Base-by-base conservation (phyloP, 768 basidiomycete species). In the Termitomyces bulborhizus region DNA sequence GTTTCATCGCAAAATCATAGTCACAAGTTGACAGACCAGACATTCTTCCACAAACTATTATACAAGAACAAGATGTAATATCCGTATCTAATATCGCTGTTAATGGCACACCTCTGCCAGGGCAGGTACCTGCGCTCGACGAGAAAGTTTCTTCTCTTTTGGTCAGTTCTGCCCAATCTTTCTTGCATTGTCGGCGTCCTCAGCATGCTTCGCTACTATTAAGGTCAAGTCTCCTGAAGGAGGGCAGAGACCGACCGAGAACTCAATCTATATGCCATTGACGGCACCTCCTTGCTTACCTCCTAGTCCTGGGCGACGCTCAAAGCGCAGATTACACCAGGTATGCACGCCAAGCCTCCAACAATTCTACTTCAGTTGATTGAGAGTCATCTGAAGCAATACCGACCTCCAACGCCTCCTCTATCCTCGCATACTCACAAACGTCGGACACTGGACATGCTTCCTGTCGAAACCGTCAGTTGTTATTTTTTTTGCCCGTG, bases 391-490 rank as follows among this genome's bases (percentile, higher is more conserved):
- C 15, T 47, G 4, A 53, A 82, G 82, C 66, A 72, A 34, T 83
- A 80, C 64, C 76, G 82, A n/a, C 80, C 82, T 43, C 82, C 82
- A 4, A 83, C 82, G 1, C 82, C 82, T 3, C 82, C 82, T 27
- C 66, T 81, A 26, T 74, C 72, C 18, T 31, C 68, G 32, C 56
- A 64, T 34, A 67, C 69, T 44, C 72, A 70, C 60, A 71, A 69
- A 63, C 69, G 65, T 31, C 68, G 66, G 46, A 66, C 37, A 40
- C 26, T n/a, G 27, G 49, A 50, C 26, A 29, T 39, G 47, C 42
- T 47, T 54, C 27, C 39, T 37, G 46, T 24, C 16, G 51, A 48
- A 43, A 37, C 44, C 34, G 60, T 57, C 12, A 27, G 54, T 48
- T 21, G 3, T 9, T 39, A 5, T 21, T 48, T 43, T 48, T 43